Percentiles rank a stretch among this genome's conserved stretches.
These are phyloP conservation scores for Sextonia rubra DNA, from an alignment of 164 flowering plant genomes.

Conservation along the genomic window DNA sequence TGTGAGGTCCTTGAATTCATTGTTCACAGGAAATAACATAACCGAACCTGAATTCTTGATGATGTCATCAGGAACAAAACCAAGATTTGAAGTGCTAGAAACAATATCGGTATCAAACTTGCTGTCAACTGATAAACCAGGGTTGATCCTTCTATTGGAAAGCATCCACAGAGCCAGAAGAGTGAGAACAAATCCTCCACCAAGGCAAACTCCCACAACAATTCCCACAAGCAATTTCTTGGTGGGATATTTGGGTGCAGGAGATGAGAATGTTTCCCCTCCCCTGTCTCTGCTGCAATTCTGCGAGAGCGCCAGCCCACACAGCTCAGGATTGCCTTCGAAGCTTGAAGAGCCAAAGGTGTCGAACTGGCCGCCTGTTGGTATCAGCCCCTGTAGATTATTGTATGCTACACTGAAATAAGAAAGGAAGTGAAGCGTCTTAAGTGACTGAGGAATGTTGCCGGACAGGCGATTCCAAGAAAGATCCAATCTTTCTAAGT, in stretches of 20 bases:
- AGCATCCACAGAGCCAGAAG: constrained; percentile 6
- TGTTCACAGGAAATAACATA: constrained; percentile 6
- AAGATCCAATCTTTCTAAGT: constrained; percentile 51
- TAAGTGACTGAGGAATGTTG: constrained; percentile 49
- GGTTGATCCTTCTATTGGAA: constrained; percentile 11
- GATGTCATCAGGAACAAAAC: neutral
- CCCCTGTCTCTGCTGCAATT: constrained; percentile 24
- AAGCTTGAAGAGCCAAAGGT: constrained; percentile 46
- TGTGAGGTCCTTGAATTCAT: constrained; percentile 8
- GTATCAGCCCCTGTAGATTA: constrained; percentile 53
- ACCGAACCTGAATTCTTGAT: constrained; percentile 5
- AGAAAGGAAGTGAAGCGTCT: constrained; percentile 48
- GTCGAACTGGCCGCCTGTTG: constrained; percentile 61
- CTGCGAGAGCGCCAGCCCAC: constrained; percentile 23
- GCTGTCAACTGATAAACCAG: neutral
- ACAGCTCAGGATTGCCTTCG: constrained; percentile 46
- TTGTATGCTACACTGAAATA: constrained; percentile 56
- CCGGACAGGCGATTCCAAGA: constrained; percentile 53
- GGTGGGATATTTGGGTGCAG: neutral
- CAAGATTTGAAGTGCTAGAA: neutral
- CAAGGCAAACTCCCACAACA: constrained; percentile 7
- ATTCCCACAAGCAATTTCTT: constrained; percentile 10
- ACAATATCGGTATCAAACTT: neutral
- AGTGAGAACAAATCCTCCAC: constrained; percentile 6
- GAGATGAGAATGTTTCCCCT: neutral